phyloP scores from a whole-genome alignment of 1,139 yeast genomes.

The Lodderomyces margitis region DNA sequence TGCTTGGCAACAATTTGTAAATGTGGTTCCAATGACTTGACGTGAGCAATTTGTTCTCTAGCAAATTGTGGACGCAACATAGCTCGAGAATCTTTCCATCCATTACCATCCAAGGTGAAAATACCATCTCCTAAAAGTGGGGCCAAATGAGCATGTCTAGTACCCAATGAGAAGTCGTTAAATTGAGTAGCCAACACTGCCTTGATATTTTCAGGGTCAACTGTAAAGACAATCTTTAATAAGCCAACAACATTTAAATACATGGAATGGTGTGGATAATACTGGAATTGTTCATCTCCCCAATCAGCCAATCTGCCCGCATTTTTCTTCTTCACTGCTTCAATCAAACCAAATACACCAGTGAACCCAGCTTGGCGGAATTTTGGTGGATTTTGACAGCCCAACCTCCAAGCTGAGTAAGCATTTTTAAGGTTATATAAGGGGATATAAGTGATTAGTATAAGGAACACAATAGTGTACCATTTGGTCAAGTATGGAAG shows the following conservation, averaged over 20 bases:
- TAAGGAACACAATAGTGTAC: conserved; percentile 14
- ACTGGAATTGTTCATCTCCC: conserved; percentile 16
- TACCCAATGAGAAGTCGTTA: conserved; percentile 52
- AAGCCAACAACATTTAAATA: conserved; percentile 39
- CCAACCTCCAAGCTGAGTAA: conserved; percentile 8
- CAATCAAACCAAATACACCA: conserved; percentile 18
- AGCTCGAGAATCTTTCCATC: conserved; percentile 57
- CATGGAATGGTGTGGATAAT: conserved; percentile 14
- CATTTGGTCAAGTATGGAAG: conserved; percentile 16
- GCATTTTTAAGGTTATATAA: conserved; percentile 7
- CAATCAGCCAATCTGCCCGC: conserved; percentile 28
- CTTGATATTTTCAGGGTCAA: conserved; percentile 36
- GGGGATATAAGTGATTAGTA: conserved; percentile 8
- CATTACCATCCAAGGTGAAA: conserved; percentile 56
- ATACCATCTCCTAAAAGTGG: conserved; percentile 57
- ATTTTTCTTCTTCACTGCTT: conserved; percentile 20
- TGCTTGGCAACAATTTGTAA: conserved; percentile 36
- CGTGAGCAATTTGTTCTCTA: conserved; percentile 50
- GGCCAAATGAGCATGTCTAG: conserved; percentile 39
- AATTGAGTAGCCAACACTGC: conserved; percentile 44
- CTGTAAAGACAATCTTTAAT: conserved; percentile 21
- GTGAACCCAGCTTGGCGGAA: conserved; percentile 15
- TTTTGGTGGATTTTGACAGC: conserved; percentile 12
- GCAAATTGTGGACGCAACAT: conserved; percentile 57
- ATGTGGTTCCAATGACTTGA: conserved; percentile 46